These are phyloP conservation scores for Globisporangium heterothallicum DNA, from an alignment of 352 stramenopile species.

Conservation along the genomic window DNA sequence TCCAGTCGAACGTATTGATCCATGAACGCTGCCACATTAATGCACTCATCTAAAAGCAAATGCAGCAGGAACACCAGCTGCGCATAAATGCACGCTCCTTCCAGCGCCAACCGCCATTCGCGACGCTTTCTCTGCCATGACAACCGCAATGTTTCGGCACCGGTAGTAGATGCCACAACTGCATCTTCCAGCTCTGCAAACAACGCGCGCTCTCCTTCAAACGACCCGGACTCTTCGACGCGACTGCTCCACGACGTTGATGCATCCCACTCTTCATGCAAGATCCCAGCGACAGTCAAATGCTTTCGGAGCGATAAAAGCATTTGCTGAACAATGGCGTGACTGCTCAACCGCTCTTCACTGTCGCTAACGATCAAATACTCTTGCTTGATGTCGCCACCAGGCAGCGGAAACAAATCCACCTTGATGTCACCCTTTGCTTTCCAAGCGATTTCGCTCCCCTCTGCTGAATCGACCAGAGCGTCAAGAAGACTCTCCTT, in stretches of 20 bases:
- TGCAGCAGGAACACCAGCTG: constrained; percentile 72
- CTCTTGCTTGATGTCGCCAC: constrained; percentile 37
- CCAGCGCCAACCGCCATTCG: constrained; percentile 61
- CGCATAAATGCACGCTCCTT: constrained; percentile 60
- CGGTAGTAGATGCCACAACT: constrained; percentile 27
- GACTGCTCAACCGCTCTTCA: constrained; percentile 35
- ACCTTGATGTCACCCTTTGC: constrained; percentile 37
- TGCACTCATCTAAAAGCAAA: constrained; percentile 68
- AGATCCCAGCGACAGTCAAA: constrained; percentile 45
- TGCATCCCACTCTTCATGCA: constrained; percentile 41
- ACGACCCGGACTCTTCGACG: constrained; percentile 25
- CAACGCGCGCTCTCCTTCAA: constrained; percentile 33
- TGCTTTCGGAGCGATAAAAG: constrained; percentile 54
- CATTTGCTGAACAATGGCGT: constrained; percentile 51
- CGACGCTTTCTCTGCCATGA: constrained; percentile 76
- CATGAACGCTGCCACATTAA: constrained; percentile 77
- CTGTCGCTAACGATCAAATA: constrained; percentile 39
- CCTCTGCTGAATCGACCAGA: constrained; percentile 20
- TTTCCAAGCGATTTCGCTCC: constrained; percentile 19
- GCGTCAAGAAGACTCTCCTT: constrained; percentile 31
- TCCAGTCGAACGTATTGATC: constrained; percentile 67
- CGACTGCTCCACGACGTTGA: constrained; percentile 35
- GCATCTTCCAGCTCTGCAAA: constrained; percentile 57
- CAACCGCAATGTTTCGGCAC: constrained; percentile 50
- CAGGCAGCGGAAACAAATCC: constrained; percentile 65